These are phyloP conservation scores for Viola pubescens DNA, from an alignment of 441 rosid genomes.

Conservation along the genomic window DNA sequence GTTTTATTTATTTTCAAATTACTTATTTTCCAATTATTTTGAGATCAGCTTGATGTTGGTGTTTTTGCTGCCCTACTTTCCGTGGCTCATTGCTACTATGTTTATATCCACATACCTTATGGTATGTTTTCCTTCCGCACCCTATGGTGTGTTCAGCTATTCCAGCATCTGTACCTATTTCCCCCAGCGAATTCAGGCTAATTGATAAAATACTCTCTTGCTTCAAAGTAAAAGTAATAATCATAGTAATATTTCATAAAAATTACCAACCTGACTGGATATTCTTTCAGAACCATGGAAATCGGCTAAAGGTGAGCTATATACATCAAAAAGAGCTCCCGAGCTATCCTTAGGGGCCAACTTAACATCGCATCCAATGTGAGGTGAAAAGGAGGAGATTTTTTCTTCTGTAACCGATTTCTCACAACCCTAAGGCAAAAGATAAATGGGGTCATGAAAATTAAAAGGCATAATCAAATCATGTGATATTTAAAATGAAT, in stretches of 20 bases:
- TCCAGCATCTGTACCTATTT: no score
- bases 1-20: no score
- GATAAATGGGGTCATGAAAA: conserved; percentile 8
- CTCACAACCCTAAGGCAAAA: conserved; percentile 47
- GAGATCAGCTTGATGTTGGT: background rate
- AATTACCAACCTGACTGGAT: conserved; percentile 48
- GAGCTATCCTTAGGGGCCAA: conserved; percentile 37
- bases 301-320: conserved; percentile 61
- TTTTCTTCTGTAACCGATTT: conserved; percentile 36
- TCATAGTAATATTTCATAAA: background rate
- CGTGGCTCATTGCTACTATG: no score
- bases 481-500: background rate
- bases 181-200: no score
- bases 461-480: background rate
- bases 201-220: background rate
- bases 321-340: conserved; percentile 42
- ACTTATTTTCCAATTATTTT: no score
- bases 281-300: conserved; percentile 72
- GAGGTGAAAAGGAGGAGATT: conserved; percentile 24
- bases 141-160: no score
- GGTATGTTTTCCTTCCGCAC: no score
- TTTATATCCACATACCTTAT: no score
- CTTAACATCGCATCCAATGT: conserved; percentile 43
- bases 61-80: no score
- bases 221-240: background rate